Percentiles rank a stretch among this genome's conserved stretches.
Conservation (phyloP, 257 asterid species). For the Scutellaria minor region DNA sequence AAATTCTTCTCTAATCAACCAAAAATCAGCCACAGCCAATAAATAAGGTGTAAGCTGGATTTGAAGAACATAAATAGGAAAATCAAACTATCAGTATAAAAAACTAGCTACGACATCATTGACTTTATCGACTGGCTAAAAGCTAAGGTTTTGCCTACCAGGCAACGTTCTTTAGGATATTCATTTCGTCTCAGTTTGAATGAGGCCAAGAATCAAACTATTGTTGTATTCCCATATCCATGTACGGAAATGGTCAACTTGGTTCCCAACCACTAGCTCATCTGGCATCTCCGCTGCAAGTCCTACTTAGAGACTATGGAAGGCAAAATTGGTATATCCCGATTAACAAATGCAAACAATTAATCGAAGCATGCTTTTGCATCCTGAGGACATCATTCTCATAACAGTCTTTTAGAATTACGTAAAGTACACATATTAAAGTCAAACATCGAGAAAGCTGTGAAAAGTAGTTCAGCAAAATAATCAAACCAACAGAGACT, state of each 20-base stretch:
- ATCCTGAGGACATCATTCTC: too few relatives aligned
- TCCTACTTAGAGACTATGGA: background rate
- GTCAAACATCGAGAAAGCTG: background rate
- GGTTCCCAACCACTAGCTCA: too few relatives aligned
- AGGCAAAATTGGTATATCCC: background rate
- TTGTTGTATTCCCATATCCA: background rate
- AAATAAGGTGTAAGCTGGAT: background rate
- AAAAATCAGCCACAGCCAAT: too few relatives aligned
- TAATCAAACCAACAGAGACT: background rate
- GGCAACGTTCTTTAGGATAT: background rate
- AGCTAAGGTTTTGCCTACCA: background rate
- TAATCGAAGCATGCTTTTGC: too few relatives aligned
- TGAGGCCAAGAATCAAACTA: background rate
- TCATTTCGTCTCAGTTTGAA: background rate
- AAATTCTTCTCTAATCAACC: too few relatives aligned
- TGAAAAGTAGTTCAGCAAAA: background rate
- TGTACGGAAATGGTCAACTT: background rate
- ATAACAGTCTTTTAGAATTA: background rate
- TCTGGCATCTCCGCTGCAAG: too few relatives aligned
- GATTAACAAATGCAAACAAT: background rate
- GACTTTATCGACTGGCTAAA: background rate
- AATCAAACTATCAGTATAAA: background rate
- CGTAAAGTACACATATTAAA: slow-evolving; percentile 5
- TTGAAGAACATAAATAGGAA: background rate
- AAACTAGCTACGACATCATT: too few relatives aligned